Base-by-base conservation (phyloP, 2,329 filamentous ascomycete genomes). In the Aspergillus neotritici region DNA sequence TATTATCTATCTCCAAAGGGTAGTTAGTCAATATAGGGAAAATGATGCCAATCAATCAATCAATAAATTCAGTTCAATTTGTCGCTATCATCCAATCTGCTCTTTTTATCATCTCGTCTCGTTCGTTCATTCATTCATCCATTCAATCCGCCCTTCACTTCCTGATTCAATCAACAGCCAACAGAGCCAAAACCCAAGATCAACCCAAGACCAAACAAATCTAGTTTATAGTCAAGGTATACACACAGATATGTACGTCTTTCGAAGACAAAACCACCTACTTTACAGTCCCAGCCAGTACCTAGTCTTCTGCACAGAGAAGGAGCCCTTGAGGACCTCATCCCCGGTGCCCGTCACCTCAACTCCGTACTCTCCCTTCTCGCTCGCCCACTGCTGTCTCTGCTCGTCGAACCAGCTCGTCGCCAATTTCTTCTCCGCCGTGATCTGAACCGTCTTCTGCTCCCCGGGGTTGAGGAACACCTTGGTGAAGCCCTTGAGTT, bases 361-460 rank as follows among this genome's bases (percentile, higher is more conserved):
- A 12, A 87, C 72, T 44, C 76, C 75, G 59, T 87, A 87, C 37
- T 70, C 69, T 25, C 83, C 85, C 58, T 74, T 74, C 66, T 86
- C 83, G 1, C 76, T 76, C 14, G 78, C 75, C 83, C 83, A 89
- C 55, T 79, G 70, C 43, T 76, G 71, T 10, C 78, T 69, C 49
- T 77, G 74, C 67, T 88, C 84, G 52, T 87, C 82, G 73, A 81
- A 88, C 66, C 82, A 88, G 41, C 79, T 78, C 0, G 79, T 76
- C 0, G 79, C 80, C 42, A 85, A 81, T 65, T 84, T 86, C 56
- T 77, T 77, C 47, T 77, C 61, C n/a, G 68, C 58, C 4, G 69
- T 65, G 6, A 89, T 70, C n/a, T 72, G 68, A 2, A 81, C 78
- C 5, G 53, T 68, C 66, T 78, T 75, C 34, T 67, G 73, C 65